Evolutionary conservation across 2,329 filamentous ascomycete genomes (phyloP).

Genomic region (Colletotrichum sp.): DNA sequence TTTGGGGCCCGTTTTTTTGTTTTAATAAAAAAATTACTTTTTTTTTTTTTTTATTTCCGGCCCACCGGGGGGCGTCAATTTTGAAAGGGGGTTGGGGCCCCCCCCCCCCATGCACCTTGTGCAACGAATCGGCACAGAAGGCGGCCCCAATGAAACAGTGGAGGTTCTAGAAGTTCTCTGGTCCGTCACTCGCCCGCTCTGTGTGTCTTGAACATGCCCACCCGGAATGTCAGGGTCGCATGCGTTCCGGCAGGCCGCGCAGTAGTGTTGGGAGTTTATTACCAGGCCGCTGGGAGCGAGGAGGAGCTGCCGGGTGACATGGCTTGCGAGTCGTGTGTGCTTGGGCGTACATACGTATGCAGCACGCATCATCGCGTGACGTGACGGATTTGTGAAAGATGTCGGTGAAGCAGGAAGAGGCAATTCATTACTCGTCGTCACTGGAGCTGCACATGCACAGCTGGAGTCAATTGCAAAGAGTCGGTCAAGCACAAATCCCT

Average conservation of each 20-base stretch:
- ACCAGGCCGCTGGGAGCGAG: neutral
- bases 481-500: neutral
- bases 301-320: neutral
- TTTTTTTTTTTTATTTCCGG: too few species aligned
- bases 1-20: too few species aligned
- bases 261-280: neutral
- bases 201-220: neutral
- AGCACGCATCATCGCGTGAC: neutral
- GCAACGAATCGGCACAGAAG: conserved; percentile 10
- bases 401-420: neutral
- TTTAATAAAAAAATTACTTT: too few species aligned
- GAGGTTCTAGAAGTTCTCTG: neutral
- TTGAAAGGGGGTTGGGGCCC: too few species aligned
- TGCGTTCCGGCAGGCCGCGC: neutral
- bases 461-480: neutral
- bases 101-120: neutral
- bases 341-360: neutral
- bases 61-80: too few species aligned
- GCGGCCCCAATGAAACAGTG: neutral
- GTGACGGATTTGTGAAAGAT: neutral
- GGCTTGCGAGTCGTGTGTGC: neutral
- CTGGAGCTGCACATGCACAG: neutral
- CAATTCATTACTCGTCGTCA: neutral
- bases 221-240: neutral
- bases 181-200: neutral